Conservation (phyloP, 352 stramenopile species). For the Globisporangium cederbergense region DNA sequence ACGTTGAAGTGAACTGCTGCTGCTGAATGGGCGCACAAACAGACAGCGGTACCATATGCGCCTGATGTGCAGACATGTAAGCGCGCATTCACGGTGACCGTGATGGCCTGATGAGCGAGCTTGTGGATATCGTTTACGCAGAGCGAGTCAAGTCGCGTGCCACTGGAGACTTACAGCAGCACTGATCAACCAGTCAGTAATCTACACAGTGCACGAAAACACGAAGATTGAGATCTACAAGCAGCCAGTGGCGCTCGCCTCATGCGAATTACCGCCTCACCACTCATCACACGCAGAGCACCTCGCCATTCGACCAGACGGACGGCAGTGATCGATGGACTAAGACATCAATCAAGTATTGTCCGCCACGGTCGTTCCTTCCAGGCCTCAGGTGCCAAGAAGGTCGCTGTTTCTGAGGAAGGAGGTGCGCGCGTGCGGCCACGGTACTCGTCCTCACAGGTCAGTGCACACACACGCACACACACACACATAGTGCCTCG, state of each 20-base stretch:
- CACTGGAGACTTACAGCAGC: too few relatives aligned
- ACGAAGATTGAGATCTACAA: too few relatives aligned
- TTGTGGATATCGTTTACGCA: too few relatives aligned
- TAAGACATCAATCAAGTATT: not conserved
- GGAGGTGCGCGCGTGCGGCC: not conserved
- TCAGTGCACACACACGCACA: too few relatives aligned
- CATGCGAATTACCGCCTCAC: not conserved
- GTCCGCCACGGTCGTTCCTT: not conserved
- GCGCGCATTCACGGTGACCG: not conserved
- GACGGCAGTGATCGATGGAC: not conserved
- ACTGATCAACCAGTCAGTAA: too few relatives aligned
- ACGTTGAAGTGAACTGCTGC: constrained; percentile 5
- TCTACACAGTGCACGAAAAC: too few relatives aligned
- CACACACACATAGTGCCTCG: too few relatives aligned
- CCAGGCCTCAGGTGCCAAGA: not conserved
- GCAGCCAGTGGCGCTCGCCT: not conserved
- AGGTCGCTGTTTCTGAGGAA: not conserved
- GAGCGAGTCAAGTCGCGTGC: too few relatives aligned
- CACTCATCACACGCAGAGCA: not conserved
- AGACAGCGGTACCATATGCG: not conserved
- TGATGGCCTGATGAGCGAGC: not conserved
- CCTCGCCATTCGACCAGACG: not conserved
- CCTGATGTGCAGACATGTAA: not conserved
- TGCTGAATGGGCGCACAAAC: not conserved
- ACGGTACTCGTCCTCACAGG: not conserved